Evolutionary conservation across 106 monocot species (phyloP).

Genomic region (Posidonia australis): DNA sequence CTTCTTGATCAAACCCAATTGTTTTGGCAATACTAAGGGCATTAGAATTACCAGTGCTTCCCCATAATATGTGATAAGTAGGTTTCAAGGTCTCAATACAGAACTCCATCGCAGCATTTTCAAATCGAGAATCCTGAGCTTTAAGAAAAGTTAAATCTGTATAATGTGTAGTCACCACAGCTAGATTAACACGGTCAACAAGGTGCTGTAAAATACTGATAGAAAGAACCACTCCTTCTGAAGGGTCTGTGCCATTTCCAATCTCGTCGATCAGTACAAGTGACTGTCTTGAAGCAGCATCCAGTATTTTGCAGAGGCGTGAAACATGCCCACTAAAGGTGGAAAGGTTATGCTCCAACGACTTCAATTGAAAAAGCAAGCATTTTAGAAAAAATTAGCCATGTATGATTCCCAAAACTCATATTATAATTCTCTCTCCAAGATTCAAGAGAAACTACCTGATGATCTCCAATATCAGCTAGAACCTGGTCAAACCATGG

Average conservation of each 20-base stretch:
- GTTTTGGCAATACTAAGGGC: slow-evolving; percentile 72
- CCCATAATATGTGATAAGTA: slow-evolving; percentile 76
- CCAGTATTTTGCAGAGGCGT: slow-evolving; percentile 62
- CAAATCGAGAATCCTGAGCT: slow-evolving; percentile 54
- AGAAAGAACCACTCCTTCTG: slow-evolving; percentile 85
- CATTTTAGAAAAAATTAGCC: slow-evolving; percentile 34
- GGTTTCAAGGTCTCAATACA: slow-evolving; percentile 58
- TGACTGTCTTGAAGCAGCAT: slow-evolving; percentile 47
- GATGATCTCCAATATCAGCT: slow-evolving; percentile 87
- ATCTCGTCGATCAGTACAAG: slow-evolving; percentile 85
- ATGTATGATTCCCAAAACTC: slow-evolving; percentile 13
- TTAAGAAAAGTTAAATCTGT: slow-evolving; percentile 57
- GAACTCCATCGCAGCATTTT: slow-evolving; percentile 96
- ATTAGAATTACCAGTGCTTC: slow-evolving; percentile 81
- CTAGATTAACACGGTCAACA: slow-evolving; percentile 31
- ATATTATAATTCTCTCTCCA: slow-evolving; percentile 13
- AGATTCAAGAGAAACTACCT: slow-evolving; percentile 47
- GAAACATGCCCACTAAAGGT: slow-evolving; percentile 85
- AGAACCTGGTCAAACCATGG: slow-evolving; percentile 89
- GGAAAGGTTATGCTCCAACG: slow-evolving; percentile 81
- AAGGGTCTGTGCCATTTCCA: slow-evolving; percentile 80
- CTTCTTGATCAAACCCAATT: slow-evolving; percentile 70
- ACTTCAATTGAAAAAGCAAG: slow-evolving; percentile 57
- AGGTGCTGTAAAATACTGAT: slow-evolving; percentile 74
- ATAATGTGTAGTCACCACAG: slow-evolving; percentile 78